phyloP scores from a whole-genome alignment of 23 red algal species.

The Gracilaria gracilis region DNA sequence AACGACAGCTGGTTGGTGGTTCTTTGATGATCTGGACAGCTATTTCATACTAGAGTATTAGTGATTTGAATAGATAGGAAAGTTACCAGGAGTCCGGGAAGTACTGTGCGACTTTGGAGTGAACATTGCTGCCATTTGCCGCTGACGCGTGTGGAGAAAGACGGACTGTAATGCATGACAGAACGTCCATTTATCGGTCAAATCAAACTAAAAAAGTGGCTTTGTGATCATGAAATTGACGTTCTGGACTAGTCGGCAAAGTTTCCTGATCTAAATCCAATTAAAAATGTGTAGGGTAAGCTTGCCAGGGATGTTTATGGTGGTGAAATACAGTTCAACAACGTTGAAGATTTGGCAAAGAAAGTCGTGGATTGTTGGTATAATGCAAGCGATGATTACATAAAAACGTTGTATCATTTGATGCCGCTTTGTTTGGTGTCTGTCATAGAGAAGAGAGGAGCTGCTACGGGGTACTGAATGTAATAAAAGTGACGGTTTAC shows the following conservation, averaged over 20 bases:
- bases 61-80: too few species aligned
- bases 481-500: too few species aligned
- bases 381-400: background rate
- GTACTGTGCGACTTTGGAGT: too few species aligned
- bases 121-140: too few species aligned
- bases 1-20: background rate
- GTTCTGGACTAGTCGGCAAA: conserved; percentile 18
- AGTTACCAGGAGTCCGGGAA: background rate
- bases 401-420: background rate
- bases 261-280: conserved; percentile 4
- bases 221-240: background rate
- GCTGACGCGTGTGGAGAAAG: background rate
- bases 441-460: background rate
- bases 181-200: background rate
- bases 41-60: background rate
- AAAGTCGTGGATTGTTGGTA: background rate
- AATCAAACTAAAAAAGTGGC: conserved; percentile 20
- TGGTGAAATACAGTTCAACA: too few species aligned
- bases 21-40: background rate
- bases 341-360: background rate
- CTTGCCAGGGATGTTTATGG: background rate
- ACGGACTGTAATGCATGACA: background rate
- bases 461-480: too few species aligned
- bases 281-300: conserved; percentile 4
- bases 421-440: background rate